These are phyloP conservation scores for Fusarium albosuccineum DNA, from an alignment of 2,329 filamentous ascomycete genomes.

Conservation along the genomic window DNA sequence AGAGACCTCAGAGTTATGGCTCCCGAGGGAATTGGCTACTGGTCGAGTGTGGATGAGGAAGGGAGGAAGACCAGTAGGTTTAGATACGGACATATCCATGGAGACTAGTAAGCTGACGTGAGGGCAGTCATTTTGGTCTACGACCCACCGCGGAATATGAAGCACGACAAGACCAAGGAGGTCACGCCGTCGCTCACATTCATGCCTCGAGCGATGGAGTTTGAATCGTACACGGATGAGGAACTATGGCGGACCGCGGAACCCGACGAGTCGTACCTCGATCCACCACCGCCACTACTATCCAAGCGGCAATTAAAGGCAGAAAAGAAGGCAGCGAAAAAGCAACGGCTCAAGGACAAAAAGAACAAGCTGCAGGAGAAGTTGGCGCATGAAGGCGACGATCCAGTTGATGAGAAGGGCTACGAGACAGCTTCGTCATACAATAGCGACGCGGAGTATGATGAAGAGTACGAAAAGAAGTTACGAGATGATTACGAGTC, in stretches of 20 bases:
- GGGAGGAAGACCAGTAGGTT: slow-evolving; percentile 41
- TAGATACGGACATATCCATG: neutral
- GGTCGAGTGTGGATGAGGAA: slow-evolving; percentile 36
- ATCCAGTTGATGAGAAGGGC: neutral
- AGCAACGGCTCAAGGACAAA: slow-evolving; percentile 21
- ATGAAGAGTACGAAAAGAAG: slow-evolving; percentile 37
- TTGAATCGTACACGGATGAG: slow-evolving; percentile 47
- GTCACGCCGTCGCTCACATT: slow-evolving; percentile 44
- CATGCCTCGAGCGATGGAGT: slow-evolving; percentile 47
- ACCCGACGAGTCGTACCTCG: slow-evolving; percentile 44
- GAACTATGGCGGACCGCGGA: slow-evolving; percentile 45
- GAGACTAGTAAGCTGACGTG: slow-evolving; percentile 8
- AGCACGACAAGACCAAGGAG: slow-evolving; percentile 37
- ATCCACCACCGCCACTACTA: slow-evolving; percentile 40
- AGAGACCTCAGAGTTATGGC: slow-evolving; percentile 46
- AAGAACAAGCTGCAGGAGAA: slow-evolving; percentile 1
- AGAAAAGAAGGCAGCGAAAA: slow-evolving; percentile 30
- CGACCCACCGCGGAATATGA: slow-evolving; percentile 43
- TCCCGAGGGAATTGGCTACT: slow-evolving; percentile 45
- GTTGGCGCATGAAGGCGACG: neutral
- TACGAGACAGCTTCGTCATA: slow-evolving; percentile 29
- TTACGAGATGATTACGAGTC: slow-evolving; percentile 35
- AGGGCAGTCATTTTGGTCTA: slow-evolving; percentile 40
- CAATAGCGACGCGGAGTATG: slow-evolving; percentile 39
- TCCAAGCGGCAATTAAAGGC: slow-evolving; percentile 29